A percentile compares a stretch with the other conserved stretches of the same genome.
Conservation (phyloP, 164 flowering plant genomes). For the Houttuynia cordata region DNA sequence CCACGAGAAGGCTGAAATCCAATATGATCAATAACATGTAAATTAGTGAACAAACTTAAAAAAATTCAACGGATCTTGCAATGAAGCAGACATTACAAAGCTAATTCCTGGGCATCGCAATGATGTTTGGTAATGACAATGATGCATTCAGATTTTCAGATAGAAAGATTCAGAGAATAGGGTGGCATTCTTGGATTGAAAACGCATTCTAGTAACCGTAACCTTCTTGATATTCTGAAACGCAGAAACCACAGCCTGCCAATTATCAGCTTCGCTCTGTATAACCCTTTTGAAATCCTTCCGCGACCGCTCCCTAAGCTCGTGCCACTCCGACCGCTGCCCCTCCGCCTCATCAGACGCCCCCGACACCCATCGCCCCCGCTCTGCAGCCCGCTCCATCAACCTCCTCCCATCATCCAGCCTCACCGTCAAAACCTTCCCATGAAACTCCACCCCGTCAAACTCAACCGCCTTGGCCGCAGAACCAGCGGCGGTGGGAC, state of each 20-base stretch:
- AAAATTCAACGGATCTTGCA: too few species aligned
- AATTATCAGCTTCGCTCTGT: slow-evolving; percentile 72
- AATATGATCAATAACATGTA: background rate
- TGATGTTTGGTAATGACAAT: too few species aligned
- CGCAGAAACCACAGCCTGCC: slow-evolving; percentile 83
- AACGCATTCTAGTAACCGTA: too few species aligned
- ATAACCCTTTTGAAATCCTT: slow-evolving; percentile 45
- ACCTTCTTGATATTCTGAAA: slow-evolving; percentile 86
- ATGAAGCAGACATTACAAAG: too few species aligned
- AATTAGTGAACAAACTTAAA: background rate
- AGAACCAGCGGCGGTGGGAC: slow-evolving; percentile 42
- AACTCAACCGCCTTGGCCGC: slow-evolving; percentile 84
- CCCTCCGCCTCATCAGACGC: slow-evolving; percentile 39
- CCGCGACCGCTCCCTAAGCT: slow-evolving; percentile 52
- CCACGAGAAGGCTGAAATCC: slow-evolving; percentile 71
- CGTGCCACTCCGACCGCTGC: slow-evolving; percentile 65
- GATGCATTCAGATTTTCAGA: too few species aligned
- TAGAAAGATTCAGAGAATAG: too few species aligned
- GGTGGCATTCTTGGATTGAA: too few species aligned
- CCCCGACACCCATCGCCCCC: slow-evolving; percentile 64
- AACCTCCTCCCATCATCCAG: slow-evolving; percentile 79
- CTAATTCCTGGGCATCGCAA: too few species aligned
- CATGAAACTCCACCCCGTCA: slow-evolving; percentile 92
- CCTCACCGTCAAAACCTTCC: slow-evolving; percentile 78
- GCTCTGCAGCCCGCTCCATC: slow-evolving; percentile 42